phyloP scores from a whole-genome alignment of 2,329 filamentous ascomycete genomes.

The Microsporum audouinii region DNA sequence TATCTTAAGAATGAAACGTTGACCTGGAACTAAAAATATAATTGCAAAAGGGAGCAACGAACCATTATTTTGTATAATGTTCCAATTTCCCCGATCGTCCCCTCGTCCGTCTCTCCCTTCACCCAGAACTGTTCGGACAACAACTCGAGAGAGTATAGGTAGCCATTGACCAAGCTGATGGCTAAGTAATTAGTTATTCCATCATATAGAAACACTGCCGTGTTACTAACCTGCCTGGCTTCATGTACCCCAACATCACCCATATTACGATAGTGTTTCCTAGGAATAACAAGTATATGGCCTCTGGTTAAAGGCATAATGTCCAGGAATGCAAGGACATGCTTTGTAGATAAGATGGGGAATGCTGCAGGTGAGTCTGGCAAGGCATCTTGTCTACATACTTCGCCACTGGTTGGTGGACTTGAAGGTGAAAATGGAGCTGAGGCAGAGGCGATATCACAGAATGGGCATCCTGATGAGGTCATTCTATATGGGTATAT shows the following conservation, averaged over 20 bases:
- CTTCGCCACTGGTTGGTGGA: slow-evolving; percentile 16
- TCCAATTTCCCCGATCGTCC: slow-evolving; percentile 73
- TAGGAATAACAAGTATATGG: slow-evolving; percentile 71
- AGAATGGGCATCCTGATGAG: slow-evolving; percentile 43
- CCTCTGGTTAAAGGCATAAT: slow-evolving; percentile 78
- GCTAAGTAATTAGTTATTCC: not conserved
- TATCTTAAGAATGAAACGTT: not conserved
- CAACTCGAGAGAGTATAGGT: slow-evolving; percentile 49
- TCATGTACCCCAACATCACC: slow-evolving; percentile 55
- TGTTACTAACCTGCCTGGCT: slow-evolving; percentile 51
- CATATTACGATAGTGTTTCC: slow-evolving; percentile 66
- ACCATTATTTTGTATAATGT: slow-evolving; percentile 93
- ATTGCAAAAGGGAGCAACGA: slow-evolving; percentile 15
- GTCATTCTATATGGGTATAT: not conserved
- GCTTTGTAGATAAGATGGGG: slow-evolving; percentile 64
- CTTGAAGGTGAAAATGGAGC: slow-evolving; percentile 27
- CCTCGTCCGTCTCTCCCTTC: slow-evolving; percentile 37
- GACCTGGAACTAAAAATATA: not conserved
- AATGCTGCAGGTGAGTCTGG: slow-evolving; percentile 20
- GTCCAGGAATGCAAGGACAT: slow-evolving; percentile 80
- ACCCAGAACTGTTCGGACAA: slow-evolving; percentile 57
- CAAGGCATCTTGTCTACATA: not conserved
- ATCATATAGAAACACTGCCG: not conserved
- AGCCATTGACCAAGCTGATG: slow-evolving; percentile 36
- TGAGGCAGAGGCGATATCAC: slow-evolving; percentile 44